Conservation (phyloP, 139 green algal genomes). For the Chlamydomonas sp. region DNA sequence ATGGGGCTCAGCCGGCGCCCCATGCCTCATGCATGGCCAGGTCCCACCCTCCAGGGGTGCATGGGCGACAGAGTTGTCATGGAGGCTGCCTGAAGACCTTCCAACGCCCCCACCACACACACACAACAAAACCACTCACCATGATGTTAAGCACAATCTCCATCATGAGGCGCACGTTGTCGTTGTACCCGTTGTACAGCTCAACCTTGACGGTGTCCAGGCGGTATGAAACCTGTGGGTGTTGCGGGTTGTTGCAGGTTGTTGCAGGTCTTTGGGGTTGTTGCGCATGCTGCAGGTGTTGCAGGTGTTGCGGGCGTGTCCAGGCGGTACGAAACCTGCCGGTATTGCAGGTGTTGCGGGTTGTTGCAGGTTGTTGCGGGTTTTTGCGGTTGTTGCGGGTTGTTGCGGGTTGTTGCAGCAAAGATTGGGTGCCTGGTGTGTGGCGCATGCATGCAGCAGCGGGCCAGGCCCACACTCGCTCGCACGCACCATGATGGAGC, state of each 20-base stretch:
- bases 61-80: no score
- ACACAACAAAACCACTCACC: no score
- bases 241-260: not conserved
- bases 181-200: conserved; percentile 48
- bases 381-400: not conserved
- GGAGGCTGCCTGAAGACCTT: no score
- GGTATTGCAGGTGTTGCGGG: not conserved
- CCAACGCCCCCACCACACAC: no score
- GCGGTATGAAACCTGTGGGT: conserved; percentile 41
- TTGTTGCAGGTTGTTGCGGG: not conserved
- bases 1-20: no score
- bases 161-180: conserved; percentile 51
- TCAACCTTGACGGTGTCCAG: conserved; percentile 67
- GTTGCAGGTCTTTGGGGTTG: conserved; percentile 11
- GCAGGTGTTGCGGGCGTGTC: no score
- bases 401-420: not conserved
- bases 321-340: not conserved
- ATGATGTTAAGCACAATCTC: conserved; percentile 59
- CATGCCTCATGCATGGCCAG: no score
- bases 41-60: no score
- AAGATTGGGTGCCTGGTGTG: not conserved
- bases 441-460: no score
- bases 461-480: no score
- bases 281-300: not conserved
- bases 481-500: conserved; percentile 51